These are phyloP conservation scores for Asterella californica DNA, from an alignment of 225 moss, liverwort and hornwort species.

Conservation along the genomic window DNA sequence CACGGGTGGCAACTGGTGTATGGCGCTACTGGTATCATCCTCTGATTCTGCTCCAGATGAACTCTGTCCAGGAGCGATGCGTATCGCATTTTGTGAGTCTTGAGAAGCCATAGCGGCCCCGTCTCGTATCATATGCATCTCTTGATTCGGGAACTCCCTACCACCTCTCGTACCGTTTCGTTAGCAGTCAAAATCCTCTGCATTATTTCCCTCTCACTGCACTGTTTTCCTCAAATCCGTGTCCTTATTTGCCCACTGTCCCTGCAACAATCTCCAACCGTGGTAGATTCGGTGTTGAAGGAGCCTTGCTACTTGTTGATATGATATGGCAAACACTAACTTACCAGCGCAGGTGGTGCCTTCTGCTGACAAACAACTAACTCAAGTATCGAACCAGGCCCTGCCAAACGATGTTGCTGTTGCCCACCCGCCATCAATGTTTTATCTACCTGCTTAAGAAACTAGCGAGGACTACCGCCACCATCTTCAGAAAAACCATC, in stretches of 20 bases:
- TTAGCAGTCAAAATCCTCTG: neutral
- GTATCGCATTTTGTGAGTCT: slow-evolving; percentile 17
- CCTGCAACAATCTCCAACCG: neutral
- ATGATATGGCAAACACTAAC: neutral
- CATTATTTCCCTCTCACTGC: neutral
- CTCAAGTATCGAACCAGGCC: neutral
- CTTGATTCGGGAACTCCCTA: neutral
- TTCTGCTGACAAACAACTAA: neutral
- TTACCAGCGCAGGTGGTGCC: neutral
- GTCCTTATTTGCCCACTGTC: neutral
- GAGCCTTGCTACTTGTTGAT: neutral
- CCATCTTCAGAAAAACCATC: neutral
- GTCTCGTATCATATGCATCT: slow-evolving; percentile 13
- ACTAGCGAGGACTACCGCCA: neutral
- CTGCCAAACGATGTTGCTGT: neutral
- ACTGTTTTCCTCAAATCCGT: neutral
- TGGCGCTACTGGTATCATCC: slow-evolving; percentile 46
- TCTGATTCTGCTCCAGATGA: slow-evolving; percentile 81
- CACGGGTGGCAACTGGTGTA: slow-evolving; percentile 66
- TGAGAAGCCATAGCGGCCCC: slow-evolving; percentile 23
- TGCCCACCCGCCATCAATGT: neutral
- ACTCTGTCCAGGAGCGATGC: slow-evolving; percentile 22
- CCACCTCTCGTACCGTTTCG: slow-evolving; percentile 4
- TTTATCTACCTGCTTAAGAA: neutral
- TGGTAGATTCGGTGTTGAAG: neutral